phyloP scores from a whole-genome alignment of 352 stramenopile genomes.

The Phytophthora capsici region DNA sequence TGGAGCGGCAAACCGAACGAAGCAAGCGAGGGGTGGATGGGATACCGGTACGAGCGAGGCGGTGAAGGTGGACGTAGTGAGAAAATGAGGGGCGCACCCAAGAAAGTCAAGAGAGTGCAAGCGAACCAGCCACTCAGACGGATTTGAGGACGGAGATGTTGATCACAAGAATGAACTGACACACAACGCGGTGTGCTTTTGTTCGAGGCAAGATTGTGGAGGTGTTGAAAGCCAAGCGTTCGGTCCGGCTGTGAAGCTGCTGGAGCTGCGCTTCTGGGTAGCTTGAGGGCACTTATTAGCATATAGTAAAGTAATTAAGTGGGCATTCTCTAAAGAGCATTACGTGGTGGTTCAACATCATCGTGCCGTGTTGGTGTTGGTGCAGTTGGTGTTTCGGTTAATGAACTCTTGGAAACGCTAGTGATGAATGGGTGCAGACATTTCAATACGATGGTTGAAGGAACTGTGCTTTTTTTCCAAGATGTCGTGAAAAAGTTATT shows the following conservation, averaged over 20 bases:
- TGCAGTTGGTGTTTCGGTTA: no score
- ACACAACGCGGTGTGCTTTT: not conserved
- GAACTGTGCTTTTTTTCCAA: no score
- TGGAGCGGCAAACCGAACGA: slow-evolving; percentile 26
- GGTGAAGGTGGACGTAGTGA: slow-evolving; percentile 27
- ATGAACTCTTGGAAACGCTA: no score
- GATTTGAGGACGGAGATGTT: slow-evolving; percentile 7
- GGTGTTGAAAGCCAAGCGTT: slow-evolving; percentile 18
- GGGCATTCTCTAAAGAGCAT: slow-evolving; percentile 40
- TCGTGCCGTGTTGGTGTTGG: no score
- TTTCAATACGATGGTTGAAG: no score
- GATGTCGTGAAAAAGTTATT: no score
- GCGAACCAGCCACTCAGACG: slow-evolving; percentile 21
- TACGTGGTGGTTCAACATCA: no score
- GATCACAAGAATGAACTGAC: slow-evolving; percentile 1
- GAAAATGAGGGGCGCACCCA: slow-evolving; percentile 31
- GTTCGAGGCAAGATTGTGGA: no score
- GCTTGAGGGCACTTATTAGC: slow-evolving; percentile 44
- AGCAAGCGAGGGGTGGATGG: slow-evolving; percentile 27
- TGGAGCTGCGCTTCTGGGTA: slow-evolving; percentile 37
- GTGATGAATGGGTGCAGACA: no score
- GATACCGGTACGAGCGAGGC: slow-evolving; percentile 9
- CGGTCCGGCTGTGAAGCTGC: slow-evolving; percentile 24
- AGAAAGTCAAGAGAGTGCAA: slow-evolving; percentile 44
- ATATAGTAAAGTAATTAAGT: slow-evolving; percentile 52